A percentile compares a stretch with the other conserved stretches of the same genome.
Conservation (phyloP, 2,329 filamentous ascomycete genomes). For the Dothistroma septosporum region DNA sequence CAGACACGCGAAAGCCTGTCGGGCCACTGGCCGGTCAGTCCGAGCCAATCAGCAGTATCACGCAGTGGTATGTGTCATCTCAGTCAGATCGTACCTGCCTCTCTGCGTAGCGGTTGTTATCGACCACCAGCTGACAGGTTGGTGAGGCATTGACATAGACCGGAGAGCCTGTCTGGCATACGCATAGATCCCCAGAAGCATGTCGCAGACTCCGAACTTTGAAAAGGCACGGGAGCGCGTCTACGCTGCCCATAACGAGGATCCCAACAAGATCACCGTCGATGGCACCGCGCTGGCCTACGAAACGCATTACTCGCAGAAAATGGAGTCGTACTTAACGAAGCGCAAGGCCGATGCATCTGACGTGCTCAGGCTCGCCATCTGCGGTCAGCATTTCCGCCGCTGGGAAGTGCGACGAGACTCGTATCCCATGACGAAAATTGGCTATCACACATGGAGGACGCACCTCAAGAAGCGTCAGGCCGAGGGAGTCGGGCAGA, state of each 20-base stretch:
- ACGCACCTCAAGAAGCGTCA: slow-evolving; percentile 69
- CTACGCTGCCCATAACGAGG: slow-evolving; percentile 66
- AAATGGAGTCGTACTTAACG: slow-evolving; percentile 72
- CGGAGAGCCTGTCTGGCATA: background rate
- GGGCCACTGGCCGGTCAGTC: background rate
- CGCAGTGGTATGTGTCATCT: background rate
- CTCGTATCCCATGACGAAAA: slow-evolving; percentile 67
- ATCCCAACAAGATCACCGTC: slow-evolving; percentile 56
- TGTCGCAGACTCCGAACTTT: slow-evolving; percentile 23
- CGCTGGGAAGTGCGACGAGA: slow-evolving; percentile 78
- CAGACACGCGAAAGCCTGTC: background rate
- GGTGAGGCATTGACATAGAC: background rate
- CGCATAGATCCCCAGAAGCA: background rate
- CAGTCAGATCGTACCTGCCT: background rate
- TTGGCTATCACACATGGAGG: slow-evolving; percentile 78
- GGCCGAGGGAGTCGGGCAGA: slow-evolving; percentile 54
- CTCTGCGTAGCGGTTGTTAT: background rate
- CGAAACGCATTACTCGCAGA: slow-evolving; percentile 75
- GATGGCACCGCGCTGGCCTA: slow-evolving; percentile 56
- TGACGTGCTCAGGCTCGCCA: slow-evolving; percentile 66
- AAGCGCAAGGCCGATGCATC: slow-evolving; percentile 59
- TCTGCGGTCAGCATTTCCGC: slow-evolving; percentile 78
- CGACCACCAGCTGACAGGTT: background rate
- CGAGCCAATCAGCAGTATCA: background rate
- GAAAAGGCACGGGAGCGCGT: slow-evolving; percentile 57